Evolutionary conservation across 371 early-diverging fungal species (phyloP).

Genomic region (Coemansia sp.): DNA sequence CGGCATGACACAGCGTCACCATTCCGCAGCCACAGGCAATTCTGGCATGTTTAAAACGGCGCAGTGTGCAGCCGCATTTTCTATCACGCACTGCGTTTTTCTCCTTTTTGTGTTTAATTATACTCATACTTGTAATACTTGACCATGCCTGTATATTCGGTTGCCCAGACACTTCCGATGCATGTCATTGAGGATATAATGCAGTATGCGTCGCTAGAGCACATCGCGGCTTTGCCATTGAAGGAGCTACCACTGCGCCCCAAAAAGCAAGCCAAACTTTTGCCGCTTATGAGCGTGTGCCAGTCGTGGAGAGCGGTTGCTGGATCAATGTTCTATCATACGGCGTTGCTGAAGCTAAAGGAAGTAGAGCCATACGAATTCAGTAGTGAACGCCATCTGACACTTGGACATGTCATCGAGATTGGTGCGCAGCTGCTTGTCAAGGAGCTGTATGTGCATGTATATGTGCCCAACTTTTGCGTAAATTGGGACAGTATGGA

Average conservation of each 20-base stretch:
- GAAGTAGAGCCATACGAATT: neutral
- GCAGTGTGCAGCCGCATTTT: neutral
- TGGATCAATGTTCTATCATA: constrained; percentile 11
- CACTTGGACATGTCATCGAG: neutral
- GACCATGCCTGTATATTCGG: constrained; percentile 8
- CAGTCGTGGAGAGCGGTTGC: constrained; percentile 8
- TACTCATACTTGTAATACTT: neutral
- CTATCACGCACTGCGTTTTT: neutral
- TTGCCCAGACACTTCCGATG: constrained; percentile 14
- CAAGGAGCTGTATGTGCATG: neutral
- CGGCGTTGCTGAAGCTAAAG: neutral
- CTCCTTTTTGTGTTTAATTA: neutral
- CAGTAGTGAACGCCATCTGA: neutral
- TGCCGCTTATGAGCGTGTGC: constrained; percentile 15
- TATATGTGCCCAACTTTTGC: neutral
- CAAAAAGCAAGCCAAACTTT: neutral
- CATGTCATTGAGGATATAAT: constrained; percentile 9
- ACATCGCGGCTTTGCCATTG: too few relatives aligned
- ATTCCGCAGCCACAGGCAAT: neutral
- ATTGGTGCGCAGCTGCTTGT: constrained; percentile 4
- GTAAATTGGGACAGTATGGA: neutral
- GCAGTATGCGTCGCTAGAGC: neutral
- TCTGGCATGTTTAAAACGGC: neutral
- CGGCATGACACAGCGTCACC: neutral
- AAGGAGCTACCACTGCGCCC: neutral